These are phyloP conservation scores for Datura wrightii DNA, from an alignment of 257 asterid species.

Conservation along the genomic window DNA sequence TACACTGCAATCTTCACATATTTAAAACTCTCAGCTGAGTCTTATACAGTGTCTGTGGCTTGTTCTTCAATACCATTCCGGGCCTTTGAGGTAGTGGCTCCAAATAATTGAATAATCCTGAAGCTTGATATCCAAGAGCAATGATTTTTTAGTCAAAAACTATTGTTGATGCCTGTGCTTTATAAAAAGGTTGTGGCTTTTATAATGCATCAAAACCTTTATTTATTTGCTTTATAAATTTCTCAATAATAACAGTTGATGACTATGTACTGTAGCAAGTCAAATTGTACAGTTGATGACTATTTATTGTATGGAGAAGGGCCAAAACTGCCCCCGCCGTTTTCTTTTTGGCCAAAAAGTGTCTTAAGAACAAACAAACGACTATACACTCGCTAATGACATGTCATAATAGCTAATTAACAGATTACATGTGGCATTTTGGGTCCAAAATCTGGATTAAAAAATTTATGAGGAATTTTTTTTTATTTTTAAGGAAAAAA, in stretches of 20 bases:
- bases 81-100: not conserved
- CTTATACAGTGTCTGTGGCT: not conserved
- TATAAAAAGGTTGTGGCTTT: not conserved
- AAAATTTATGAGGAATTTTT: too few species aligned
- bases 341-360: too few species aligned
- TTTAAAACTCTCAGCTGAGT: not conserved
- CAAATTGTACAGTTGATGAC: not conserved
- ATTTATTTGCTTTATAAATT: not conserved
- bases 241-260: constrained; percentile 5
- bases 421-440: too few species aligned
- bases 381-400: too few species aligned
- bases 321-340: too few species aligned
- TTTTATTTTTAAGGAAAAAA: too few species aligned
- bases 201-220: not conserved
- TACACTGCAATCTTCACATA: not conserved
- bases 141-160: not conserved
- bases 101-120: not conserved
- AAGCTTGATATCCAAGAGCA: not conserved
- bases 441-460: too few species aligned
- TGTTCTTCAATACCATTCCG: not conserved
- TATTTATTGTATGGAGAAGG: not conserved
- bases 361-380: too few species aligned
- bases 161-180: not conserved
- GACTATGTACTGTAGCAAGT: constrained; percentile 8
- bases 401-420: too few species aligned